These are phyloP conservation scores for Rugosomyces carneus DNA, from an alignment of 1,284 basidiomycete genomes.

Conservation along the genomic window DNA sequence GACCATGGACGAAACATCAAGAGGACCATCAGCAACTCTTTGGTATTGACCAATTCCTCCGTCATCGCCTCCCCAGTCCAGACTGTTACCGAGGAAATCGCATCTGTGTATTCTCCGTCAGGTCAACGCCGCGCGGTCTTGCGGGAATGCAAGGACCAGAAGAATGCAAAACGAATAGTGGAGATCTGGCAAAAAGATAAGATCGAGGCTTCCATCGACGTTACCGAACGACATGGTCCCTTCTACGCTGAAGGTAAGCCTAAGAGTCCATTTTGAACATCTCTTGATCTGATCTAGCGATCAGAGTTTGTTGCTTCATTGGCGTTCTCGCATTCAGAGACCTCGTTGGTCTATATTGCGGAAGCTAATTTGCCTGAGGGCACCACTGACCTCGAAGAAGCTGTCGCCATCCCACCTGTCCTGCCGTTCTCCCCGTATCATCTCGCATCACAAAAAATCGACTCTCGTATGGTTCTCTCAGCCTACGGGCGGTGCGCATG, in stretches of 20 bases:
- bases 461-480: slow-evolving; percentile 53
- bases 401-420: slow-evolving; percentile 39
- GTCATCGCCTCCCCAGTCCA: slow-evolving; percentile 18
- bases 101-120: slow-evolving; percentile 40
- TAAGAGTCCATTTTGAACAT: neutral
- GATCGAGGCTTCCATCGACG: slow-evolving; percentile 43
- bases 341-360: slow-evolving; percentile 49
- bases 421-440: slow-evolving; percentile 52
- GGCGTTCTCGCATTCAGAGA: slow-evolving; percentile 47
- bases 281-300: slow-evolving; percentile 3
- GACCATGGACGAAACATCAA: slow-evolving; percentile 18
- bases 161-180: slow-evolving; percentile 40
- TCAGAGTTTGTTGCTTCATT: slow-evolving; percentile 44
- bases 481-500: slow-evolving; percentile 53
- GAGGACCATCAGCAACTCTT: slow-evolving; percentile 13
- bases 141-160: slow-evolving; percentile 31
- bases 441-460: neutral
- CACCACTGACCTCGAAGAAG: slow-evolving; percentile 27
- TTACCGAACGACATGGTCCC: slow-evolving; percentile 51
- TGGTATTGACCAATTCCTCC: slow-evolving; percentile 9
- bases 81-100: slow-evolving; percentile 38
- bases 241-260: slow-evolving; percentile 57
- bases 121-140: slow-evolving; percentile 39
- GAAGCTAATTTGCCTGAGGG: slow-evolving; percentile 36
- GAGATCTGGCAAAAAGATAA: slow-evolving; percentile 52